phyloP scores from a whole-genome alignment of 352 stramenopile species.

The Phytophthora niederhauseri region DNA sequence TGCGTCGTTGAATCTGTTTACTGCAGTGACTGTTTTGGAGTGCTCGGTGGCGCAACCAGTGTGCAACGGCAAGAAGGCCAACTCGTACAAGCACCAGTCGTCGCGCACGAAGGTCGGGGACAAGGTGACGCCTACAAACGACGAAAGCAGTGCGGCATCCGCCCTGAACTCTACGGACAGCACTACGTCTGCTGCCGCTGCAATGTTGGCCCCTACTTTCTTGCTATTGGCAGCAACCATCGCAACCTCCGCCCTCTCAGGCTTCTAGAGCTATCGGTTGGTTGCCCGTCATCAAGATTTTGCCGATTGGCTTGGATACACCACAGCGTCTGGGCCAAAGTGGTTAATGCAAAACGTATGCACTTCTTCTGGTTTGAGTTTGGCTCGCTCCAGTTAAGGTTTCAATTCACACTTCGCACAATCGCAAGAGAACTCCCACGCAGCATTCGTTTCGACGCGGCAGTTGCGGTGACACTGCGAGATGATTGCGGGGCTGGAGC shows the following conservation, averaged over 20 bases:
- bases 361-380: not conserved
- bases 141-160: slow-evolving; percentile 18
- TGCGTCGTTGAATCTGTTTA: not conserved
- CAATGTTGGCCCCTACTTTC: not conserved
- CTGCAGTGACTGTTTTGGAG: slow-evolving; percentile 44
- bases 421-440: slow-evolving; percentile 21
- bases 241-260: not conserved
- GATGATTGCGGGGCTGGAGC: not conserved
- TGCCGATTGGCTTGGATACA: not conserved
- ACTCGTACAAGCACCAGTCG: slow-evolving; percentile 43
- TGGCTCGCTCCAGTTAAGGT: slow-evolving; percentile 4
- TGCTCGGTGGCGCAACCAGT: slow-evolving; percentile 54
- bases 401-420: slow-evolving; percentile 23
- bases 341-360: not conserved
- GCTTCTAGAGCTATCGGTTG: slow-evolving; percentile 7
- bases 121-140: slow-evolving; percentile 32
- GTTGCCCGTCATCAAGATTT: not conserved
- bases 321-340: not conserved
- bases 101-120: slow-evolving; percentile 33
- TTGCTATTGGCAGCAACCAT: not conserved
- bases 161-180: slow-evolving; percentile 20
- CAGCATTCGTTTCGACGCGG: slow-evolving; percentile 25
- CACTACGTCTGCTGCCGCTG: slow-evolving; percentile 4
- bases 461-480: slow-evolving; percentile 1
- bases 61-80: slow-evolving; percentile 66